A percentile compares a stretch with the other conserved stretches of the same genome.
Conservation (phyloP, 2,329 filamentous ascomycete genomes). For the Tolypocladium pustulatum region DNA sequence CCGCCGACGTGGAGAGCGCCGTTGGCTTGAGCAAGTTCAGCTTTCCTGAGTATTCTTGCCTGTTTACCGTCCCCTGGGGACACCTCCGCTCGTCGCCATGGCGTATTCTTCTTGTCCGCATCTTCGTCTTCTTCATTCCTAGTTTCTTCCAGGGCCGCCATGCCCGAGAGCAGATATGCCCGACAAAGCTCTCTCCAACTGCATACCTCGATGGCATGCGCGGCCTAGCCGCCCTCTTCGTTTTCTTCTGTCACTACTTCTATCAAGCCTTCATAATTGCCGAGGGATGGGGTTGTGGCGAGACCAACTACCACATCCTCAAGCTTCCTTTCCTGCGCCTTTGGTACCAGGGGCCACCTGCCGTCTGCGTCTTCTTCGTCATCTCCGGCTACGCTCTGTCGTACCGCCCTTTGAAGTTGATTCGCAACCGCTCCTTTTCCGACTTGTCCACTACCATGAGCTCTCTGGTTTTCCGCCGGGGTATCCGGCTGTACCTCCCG, state of each 20-base stretch:
- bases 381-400: conserved; percentile 52
- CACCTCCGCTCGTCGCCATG: conserved; percentile 22
- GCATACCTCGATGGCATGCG: conserved; percentile 49
- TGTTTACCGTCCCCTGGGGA: conserved; percentile 16
- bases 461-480: conserved; percentile 41
- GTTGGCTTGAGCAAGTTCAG: conserved; percentile 14
- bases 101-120: conserved; percentile 25
- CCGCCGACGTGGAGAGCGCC: conserved; percentile 26
- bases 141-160: conserved; percentile 38
- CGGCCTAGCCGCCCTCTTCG: conserved; percentile 43
- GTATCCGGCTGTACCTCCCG: conserved; percentile 40
- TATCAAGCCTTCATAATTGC: conserved; percentile 43
- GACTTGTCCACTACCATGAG: conserved; percentile 34
- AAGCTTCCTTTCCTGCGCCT: conserved; percentile 44
- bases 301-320: conserved; percentile 33
- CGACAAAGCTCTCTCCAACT: conserved; percentile 36
- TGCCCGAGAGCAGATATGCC: conserved; percentile 28
- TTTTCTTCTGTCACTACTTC: conserved; percentile 46
- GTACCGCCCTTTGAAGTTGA: conserved; percentile 38
- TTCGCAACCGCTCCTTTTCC: conserved; percentile 23
- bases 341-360: conserved; percentile 43
- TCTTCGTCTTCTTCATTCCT: conserved; percentile 37
- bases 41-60: conserved; percentile 7
- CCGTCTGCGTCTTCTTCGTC: conserved; percentile 52
- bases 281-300: conserved; percentile 35